Evolutionary conservation across 1,139 yeast genomes (phyloP), one percentile per base, ranked within the genome.

Genomic region (Casaregolazyma lundiana): DNA sequence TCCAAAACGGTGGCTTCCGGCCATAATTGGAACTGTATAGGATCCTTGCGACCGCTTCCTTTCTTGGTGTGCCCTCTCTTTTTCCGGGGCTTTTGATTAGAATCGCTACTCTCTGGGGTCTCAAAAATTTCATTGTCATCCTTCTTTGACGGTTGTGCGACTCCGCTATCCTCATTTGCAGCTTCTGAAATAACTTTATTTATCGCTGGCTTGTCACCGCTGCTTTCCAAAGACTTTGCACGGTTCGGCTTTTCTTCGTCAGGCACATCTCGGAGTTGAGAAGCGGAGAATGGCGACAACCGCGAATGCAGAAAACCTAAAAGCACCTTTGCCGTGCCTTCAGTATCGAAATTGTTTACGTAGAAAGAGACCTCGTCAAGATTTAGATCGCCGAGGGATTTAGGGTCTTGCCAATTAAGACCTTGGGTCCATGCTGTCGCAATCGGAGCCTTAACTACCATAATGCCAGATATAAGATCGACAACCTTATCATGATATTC

Each of bases 401-500:
- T 63, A 6, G 73, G 75, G 61, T 92, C 96, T 30, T 67, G 55
- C 84, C 92, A 84, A 57, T 92, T 96, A 55, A 89, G 78, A 56
- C 79, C 80, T 11, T 84, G 61, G 43, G 76, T 72, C 95, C 96
- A 92, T 1, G 92, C 88, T 35, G 77, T 68, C 22, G 76, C 68
- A 20, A 81, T 79, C 0, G 75, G 72, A 13, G 81, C 77, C 36
- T 77, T 75, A 11, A 92, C 78, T 21, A 83, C 66, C 2, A 89
- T 79, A 81, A 90, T 78, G 35, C 84, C 95, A 17, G 79, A 83
- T 1, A 81, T 78, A 73, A 80, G 72, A 9, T 76, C 78, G 44
- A 69, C 68, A 3, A 88, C 68, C 37, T 76, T 73, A 2, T 55
- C 55, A n/a, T 67, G 66, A 43, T 74, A 62, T 3, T 49, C 50